Percentiles rank a stretch among this genome's conserved stretches.
These are phyloP conservation scores for Ophiostoma perfectum DNA, from an alignment of 2,329 filamentous ascomycete species.

Conservation along the genomic window DNA sequence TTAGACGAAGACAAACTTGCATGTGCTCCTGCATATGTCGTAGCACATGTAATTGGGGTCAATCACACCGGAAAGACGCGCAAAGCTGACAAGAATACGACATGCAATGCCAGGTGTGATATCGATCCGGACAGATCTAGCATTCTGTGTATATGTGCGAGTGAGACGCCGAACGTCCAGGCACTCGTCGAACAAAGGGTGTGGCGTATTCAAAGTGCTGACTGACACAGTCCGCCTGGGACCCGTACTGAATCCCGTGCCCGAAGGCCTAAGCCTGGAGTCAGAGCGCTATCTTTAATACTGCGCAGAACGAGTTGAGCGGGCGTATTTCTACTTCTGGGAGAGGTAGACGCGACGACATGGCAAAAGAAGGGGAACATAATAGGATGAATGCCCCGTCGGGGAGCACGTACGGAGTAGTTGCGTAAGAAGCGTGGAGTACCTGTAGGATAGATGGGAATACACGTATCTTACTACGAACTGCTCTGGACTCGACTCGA, in stretches of 20 bases:
- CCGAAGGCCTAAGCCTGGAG: neutral
- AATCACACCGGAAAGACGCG: too few relatives aligned
- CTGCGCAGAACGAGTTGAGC: neutral
- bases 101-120: neutral
- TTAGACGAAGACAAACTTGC: too few relatives aligned
- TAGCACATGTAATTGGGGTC: neutral
- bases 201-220: constrained; percentile 3
- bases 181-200: neutral
- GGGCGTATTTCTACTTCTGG: neutral
- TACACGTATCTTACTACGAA: too few relatives aligned
- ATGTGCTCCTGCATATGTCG: neutral
- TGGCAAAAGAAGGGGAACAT: neutral
- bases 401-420: too few relatives aligned
- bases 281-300: neutral
- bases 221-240: neutral
- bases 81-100: neutral
- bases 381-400: too few relatives aligned
- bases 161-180: too few relatives aligned
- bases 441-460: too few relatives aligned
- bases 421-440: too few relatives aligned
- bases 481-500: too few relatives aligned
- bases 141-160: too few relatives aligned
- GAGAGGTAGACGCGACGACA: neutral
- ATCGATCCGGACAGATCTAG: too few relatives aligned
- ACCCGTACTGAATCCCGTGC: neutral